Evolutionary conservation across 2,329 filamentous ascomycete genomes (phyloP), one percentile per base, ranked within the genome.

Genomic region (Sclerotinia trifoliorum): DNA sequence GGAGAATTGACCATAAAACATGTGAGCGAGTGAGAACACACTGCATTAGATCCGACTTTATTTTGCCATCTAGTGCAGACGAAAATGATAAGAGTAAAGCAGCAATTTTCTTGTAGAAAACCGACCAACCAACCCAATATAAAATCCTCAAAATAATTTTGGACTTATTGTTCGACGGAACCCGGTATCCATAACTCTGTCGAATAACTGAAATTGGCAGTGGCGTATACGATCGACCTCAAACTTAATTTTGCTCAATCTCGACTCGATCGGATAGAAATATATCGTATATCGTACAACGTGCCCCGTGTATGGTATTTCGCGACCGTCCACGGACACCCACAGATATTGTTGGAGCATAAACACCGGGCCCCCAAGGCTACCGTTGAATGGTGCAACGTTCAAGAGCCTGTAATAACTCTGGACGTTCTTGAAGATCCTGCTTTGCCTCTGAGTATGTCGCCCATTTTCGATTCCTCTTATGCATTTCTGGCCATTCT

Each of bases 401-500:
- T 90, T 78, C 90, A 71, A 99, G 83, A 42, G 95, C 95, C 78
- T 96, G 92, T 72, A 94, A 83, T 69, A 99, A 83, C 83, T 98
- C 95, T 2, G 94, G 94, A 68, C 95, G 86, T 70, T 87, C 85
- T 73, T 87, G 85, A 75, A 99, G 82, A 61, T 89, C 88, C 73
- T 91, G 88, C 72, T 87, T 87, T n/a, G 95, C 95, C 79, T 96
- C 88, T 63, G 85, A 81, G 78, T 92, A 97, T 64, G 88, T 90
- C 79, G 97, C 93, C 95, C 95, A 99, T 78, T 90, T 87, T 70
- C 95, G 88, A 78, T 90, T 90, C 76, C 95, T 87, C 84, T 97
- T 98, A 80, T 96, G 88, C 82, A 86, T 90, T 83, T 99, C 95
- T 1, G 95, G 95, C 95, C 95, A 99, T 69, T 94, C 88, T 21